Percentiles rank a stretch among this genome's conserved stretches.
Evolutionary conservation across 371 early-diverging fungal genomes (phyloP).

Genomic region (Mortierella sp.): DNA sequence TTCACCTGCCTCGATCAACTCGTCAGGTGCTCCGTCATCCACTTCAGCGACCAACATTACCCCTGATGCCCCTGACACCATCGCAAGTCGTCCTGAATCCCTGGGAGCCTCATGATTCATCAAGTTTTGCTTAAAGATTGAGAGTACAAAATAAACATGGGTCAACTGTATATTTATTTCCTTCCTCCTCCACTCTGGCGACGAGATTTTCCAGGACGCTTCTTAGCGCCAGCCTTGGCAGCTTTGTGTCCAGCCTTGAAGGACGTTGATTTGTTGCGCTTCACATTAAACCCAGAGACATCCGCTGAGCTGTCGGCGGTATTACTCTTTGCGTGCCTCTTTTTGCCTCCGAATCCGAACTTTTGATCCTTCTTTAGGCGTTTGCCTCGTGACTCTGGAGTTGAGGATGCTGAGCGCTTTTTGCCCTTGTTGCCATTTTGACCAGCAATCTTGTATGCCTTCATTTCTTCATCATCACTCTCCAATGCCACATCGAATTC

Average conservation of each 20-base stretch:
- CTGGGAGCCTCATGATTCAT: slow-evolving; percentile 10
- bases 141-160: not conserved
- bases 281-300: slow-evolving; percentile 72
- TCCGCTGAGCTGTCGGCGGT: slow-evolving; percentile 83
- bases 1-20: slow-evolving; percentile 13
- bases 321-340: slow-evolving; percentile 83
- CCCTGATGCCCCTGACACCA: slow-evolving; percentile 2
- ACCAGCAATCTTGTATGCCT: slow-evolving; percentile 48
- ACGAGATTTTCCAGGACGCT: slow-evolving; percentile 55
- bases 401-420: slow-evolving; percentile 41
- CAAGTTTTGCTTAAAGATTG: not conserved
- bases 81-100: slow-evolving; percentile 18
- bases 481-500: slow-evolving; percentile 90
- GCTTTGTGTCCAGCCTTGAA: slow-evolving; percentile 55
- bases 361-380: slow-evolving; percentile 64
- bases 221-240: slow-evolving; percentile 39
- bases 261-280: slow-evolving; percentile 68
- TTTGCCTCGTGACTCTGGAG: slow-evolving; percentile 58
- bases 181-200: slow-evolving; percentile 49
- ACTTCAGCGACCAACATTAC: not conserved
- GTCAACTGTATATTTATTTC: slow-evolving; percentile 19
- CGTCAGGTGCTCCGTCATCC: slow-evolving; percentile 14
- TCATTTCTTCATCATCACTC: slow-evolving; percentile 63
- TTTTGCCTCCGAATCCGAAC: slow-evolving; percentile 93
- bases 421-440: slow-evolving; percentile 47